Evolutionary conservation across 768 basidiomycete species (phyloP).

Genomic region (Rubroboletus pulcherrimus): DNA sequence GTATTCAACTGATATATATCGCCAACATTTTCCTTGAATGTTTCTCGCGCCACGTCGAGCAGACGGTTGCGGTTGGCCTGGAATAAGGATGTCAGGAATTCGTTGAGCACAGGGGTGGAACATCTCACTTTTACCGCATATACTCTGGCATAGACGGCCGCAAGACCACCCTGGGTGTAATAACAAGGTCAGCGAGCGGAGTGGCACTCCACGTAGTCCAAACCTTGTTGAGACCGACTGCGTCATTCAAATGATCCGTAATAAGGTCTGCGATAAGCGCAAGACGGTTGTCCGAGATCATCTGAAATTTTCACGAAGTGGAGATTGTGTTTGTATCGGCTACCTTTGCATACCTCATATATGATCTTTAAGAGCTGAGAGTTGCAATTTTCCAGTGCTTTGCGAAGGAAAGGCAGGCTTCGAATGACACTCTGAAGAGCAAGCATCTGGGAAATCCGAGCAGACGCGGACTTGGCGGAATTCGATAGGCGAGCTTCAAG

Average conservation of each 20-base stretch:
- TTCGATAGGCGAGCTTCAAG: conserved; percentile 54
- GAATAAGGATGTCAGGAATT: neutral
- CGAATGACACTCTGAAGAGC: conserved; percentile 70
- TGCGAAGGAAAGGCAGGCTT: conserved; percentile 58
- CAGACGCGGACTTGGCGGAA: conserved; percentile 60
- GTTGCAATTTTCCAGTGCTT: conserved; percentile 54
- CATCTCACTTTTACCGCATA: conserved; percentile 75
- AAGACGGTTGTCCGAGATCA: conserved; percentile 73
- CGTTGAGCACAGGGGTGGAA: neutral
- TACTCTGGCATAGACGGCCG: conserved; percentile 72
- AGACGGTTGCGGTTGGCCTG: conserved; percentile 77
- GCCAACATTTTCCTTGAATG: conserved; percentile 88
- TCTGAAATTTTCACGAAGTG: conserved; percentile 35
- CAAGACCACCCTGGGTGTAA: conserved; percentile 56
- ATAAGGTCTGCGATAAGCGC: conserved; percentile 59
- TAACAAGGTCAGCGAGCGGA: neutral
- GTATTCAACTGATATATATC: conserved; percentile 76
- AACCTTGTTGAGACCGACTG: conserved; percentile 58
- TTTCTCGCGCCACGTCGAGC: conserved; percentile 92
- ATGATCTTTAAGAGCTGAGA: conserved; percentile 63
- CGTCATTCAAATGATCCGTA: conserved; percentile 68
- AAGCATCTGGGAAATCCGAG: conserved; percentile 75
- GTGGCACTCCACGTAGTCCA: neutral
- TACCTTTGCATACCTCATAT: conserved; percentile 42
- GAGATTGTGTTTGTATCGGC: neutral